Conservation (phyloP, 768 basidiomycete species). For the Russula compacta region DNA sequence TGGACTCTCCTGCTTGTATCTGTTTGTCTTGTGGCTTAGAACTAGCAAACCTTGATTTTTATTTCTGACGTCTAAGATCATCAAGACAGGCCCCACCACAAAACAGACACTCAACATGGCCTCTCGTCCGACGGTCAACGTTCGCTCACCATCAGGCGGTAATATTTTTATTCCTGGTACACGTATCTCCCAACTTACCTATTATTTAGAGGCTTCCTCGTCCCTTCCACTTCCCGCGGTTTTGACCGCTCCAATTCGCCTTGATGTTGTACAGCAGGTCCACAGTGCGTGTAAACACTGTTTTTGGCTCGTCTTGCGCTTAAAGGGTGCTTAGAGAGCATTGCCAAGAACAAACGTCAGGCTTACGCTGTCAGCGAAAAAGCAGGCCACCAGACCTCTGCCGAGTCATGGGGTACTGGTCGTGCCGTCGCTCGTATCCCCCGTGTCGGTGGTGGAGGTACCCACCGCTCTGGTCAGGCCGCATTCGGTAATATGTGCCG, state of each 20-base stretch:
- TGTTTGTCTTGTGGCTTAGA: conserved; percentile 15
- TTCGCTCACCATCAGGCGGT: conserved; percentile 73
- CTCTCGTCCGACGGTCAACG: conserved; percentile 85
- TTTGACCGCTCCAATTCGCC: conserved; percentile 94
- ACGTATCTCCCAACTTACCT: conserved; percentile 3
- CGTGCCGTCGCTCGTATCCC: conserved; percentile 99
- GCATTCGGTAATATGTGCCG: conserved; percentile 99
- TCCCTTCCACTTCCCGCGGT: conserved; percentile 93
- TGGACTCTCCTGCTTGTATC: background rate
- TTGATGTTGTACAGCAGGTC: conserved; percentile 96
- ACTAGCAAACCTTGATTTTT: conserved; percentile 21
- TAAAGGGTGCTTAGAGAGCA: conserved; percentile 59
- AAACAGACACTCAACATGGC: conserved; percentile 48
- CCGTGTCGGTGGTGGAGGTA: conserved; percentile 98
- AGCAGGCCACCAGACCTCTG: conserved; percentile 97
- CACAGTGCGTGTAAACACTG: conserved; percentile 75
- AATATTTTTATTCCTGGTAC: conserved; percentile 17
- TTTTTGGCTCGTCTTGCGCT: background rate
- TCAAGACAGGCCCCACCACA: background rate
- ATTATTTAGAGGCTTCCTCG: conserved; percentile 59
- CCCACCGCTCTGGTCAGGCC: conserved; percentile 97
- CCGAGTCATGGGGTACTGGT: conserved; percentile 99
- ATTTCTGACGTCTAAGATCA: background rate
- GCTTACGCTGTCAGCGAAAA: conserved; percentile 95
- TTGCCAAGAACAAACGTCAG: conserved; percentile 97